Base-by-base conservation (phyloP, 805 yeast genomes). In the Ogataea wickerhamii region DNA sequence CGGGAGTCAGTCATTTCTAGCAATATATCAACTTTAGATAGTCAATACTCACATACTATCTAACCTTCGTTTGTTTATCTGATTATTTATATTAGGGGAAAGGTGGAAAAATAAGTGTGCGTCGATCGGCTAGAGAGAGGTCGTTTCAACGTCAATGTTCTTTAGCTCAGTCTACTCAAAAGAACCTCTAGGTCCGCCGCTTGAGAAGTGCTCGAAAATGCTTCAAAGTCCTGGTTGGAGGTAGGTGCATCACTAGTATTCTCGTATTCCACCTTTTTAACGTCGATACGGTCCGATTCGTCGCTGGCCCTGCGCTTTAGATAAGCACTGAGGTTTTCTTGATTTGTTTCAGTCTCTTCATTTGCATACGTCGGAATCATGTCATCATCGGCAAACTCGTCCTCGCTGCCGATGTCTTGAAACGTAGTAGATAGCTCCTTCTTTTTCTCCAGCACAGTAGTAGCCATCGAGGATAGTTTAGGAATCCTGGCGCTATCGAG, bases 381-480 rank as follows among this genome's bases (percentile, higher is more conserved):
- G 18, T 44, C 47, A 32, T 40, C 47, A 18, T 41, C 47, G 14
- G 36, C 46, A 18, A 41, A 45, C 12, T 37, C 52, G 22, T 27
- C 31, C 8, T 26, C 40, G 4, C 29, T 38, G 19, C 16, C 38
- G 18, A 32, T 38, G 20, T 30, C 48, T 14, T 42, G 42, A 18
- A 53, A 33, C 14, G 55, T 45, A 24, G 45, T 46, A 34, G 56
- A 53, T 24, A 61, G 46, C 34, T 59, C 65, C 13, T 33, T 30
- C 36, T 48, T 49, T 25, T 53, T 52, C 18, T 37, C 41, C n/a
- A 12, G 35, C 7, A 55, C 51, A 16, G 41, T 34, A 11, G 12
- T 29, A 4, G 32, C 37, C 40, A 47, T 57, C n/a, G 43, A 27
- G 5, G 38, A 35, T 27, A 54, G 43, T 18, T 49, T 45, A n/a